A percentile compares a stretch with the other conserved stretches of the same genome.
Evolutionary conservation across 768 basidiomycete genomes (phyloP).

Genomic region (Neoboletus magnificus): DNA sequence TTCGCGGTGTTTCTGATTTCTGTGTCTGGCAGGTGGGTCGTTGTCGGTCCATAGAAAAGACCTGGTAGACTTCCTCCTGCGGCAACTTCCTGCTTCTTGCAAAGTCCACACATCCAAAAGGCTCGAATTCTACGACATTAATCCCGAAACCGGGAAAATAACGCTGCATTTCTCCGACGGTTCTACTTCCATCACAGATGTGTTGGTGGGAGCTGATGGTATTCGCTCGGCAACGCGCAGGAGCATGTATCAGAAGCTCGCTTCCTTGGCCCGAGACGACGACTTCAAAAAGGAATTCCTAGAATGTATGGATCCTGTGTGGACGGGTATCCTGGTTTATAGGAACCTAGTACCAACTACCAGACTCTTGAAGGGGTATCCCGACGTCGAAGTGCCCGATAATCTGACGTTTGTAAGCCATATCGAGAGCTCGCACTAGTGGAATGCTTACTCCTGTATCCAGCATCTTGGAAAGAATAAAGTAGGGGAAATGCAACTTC

Average conservation of each 20-base stretch:
- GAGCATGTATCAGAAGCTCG: slow-evolving; percentile 23
- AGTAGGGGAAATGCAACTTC: neutral
- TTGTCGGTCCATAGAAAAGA: slow-evolving; percentile 38
- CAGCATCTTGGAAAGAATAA: slow-evolving; percentile 26
- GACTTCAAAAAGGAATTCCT: slow-evolving; percentile 7
- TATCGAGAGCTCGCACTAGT: neutral
- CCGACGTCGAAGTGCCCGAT: slow-evolving; percentile 24
- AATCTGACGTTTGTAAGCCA: slow-evolving; percentile 23
- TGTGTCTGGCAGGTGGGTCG: slow-evolving; percentile 24
- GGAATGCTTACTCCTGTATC: neutral
- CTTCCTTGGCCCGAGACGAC: slow-evolving; percentile 2
- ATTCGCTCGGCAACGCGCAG: slow-evolving; percentile 36
- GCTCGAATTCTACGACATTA: slow-evolving; percentile 29
- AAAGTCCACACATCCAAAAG: slow-evolving; percentile 36
- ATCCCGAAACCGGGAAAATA: slow-evolving; percentile 23
- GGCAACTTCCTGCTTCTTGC: slow-evolving; percentile 27
- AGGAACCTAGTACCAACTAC: slow-evolving; percentile 34
- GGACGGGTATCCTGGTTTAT: slow-evolving; percentile 39
- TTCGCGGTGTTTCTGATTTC: neutral
- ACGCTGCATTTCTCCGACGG: slow-evolving; percentile 38
- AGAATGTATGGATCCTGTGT: slow-evolving; percentile 33
- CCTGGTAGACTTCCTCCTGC: slow-evolving; percentile 32
- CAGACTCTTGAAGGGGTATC: slow-evolving; percentile 30
- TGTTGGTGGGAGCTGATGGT: slow-evolving; percentile 45
- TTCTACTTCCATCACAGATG: slow-evolving; percentile 33